Evolutionary conservation across 106 monocot genomes (phyloP), one percentile per base, ranked within the genome.

Genomic region (Alisma plantagoaquatica): DNA sequence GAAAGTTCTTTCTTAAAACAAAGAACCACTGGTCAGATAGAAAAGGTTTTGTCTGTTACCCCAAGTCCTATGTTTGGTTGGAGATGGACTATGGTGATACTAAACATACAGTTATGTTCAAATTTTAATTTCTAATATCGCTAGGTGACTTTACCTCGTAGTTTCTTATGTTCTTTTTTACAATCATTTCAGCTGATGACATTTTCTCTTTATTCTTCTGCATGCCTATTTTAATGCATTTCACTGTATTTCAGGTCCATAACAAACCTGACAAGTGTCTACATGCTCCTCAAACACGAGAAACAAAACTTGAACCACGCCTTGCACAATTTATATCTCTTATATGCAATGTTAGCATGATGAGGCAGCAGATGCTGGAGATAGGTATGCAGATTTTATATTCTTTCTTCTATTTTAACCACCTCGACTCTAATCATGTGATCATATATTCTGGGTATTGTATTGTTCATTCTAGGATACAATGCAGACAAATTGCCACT

Each of bases 301-400:
- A 83, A 63, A 79, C 93, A 77, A 83, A 80, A 65, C 80, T 94
- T 75, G 93, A 94, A 26, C 52, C 48, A 1, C 74, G 58, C 23
- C 63, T 84, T 70, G 80, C 87, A 44, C 75, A 75, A 29, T 94
- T 94, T 61, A 70, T 93, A 31, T 93, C 93, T 16, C 67, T 94
- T 17, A 68, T 87, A 56, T 94, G 87, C 65, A 75, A 80, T 62
- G 73, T 94, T 53, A 70, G 58, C 73, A 94, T 94, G 93, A 94
- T 94, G 93, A 83, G 70, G 64, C 93, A 87, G 59, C 93, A 87
- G 61, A 94, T 94, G 93, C 31, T 87, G 63, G 87, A 87, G 63
- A 94, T 94, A 75, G 93, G 93, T 81, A n/a, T n/a, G n/a, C n/a
- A n/a, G n/a, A n/a, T n/a, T n/a, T n/a, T n/a, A n/a, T n/a, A n/a